A percentile compares a stretch with the other conserved stretches of the same genome.
Evolutionary conservation across 225 moss, liverwort and hornwort species (phyloP).

Genomic region (Lunularia cruciata): DNA sequence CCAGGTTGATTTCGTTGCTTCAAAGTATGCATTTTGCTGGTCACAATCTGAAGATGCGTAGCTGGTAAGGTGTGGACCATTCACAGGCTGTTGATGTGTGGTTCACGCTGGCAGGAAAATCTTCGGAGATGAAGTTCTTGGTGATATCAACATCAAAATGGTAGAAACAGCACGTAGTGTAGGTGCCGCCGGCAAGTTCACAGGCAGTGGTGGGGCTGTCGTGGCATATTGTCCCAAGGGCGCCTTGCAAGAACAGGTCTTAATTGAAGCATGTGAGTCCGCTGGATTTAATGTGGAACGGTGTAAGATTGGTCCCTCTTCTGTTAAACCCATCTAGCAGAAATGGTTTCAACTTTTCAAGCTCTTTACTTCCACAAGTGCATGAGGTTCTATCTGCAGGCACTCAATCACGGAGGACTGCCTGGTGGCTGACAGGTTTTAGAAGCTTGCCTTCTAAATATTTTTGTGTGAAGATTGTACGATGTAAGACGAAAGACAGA

Average conservation of each 20-base stretch:
- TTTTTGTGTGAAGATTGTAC: no score
- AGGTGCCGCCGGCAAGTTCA: slow-evolving; percentile 95
- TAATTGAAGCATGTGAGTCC: slow-evolving; percentile 65
- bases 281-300: slow-evolving; percentile 70
- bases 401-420: background rate
- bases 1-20: no score
- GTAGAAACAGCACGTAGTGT: slow-evolving; percentile 76
- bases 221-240: slow-evolving; percentile 83
- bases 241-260: slow-evolving; percentile 57
- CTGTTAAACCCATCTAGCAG: slow-evolving; percentile 34
- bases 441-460: background rate
- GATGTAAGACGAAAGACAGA: no score
- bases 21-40: no score
- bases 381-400: background rate
- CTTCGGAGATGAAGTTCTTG: slow-evolving; percentile 87
- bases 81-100: background rate
- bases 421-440: background rate
- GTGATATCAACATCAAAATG: slow-evolving; percentile 81
- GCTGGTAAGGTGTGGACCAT: background rate
- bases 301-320: slow-evolving; percentile 56
- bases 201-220: slow-evolving; percentile 93
- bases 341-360: no score
- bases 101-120: slow-evolving; percentile 52
- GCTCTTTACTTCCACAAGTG: background rate
- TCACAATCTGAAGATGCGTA: background rate